These are phyloP conservation scores for Yamadazyma friedrichii DNA, from an alignment of 1,139 yeast species.

Conservation along the genomic window DNA sequence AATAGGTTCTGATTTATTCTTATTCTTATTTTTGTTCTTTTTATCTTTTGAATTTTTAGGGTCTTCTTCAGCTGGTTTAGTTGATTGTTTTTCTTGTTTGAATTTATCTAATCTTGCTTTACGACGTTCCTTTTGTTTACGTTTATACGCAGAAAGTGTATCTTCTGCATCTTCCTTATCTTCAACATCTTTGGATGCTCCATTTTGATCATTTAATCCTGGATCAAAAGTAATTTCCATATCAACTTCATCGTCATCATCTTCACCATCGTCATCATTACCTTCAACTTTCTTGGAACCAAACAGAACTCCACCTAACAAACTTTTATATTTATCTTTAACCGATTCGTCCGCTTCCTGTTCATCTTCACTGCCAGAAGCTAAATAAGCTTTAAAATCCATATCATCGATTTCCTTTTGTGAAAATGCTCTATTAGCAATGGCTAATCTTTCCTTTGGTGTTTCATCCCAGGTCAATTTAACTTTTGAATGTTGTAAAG, in stretches of 20 bases:
- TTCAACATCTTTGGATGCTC: no score
- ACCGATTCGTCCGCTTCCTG: constrained; percentile 31
- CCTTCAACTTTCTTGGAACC: constrained; percentile 25
- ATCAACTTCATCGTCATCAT: constrained; percentile 70
- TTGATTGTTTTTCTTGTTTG: constrained; percentile 46
- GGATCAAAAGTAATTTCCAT: constrained; percentile 97
- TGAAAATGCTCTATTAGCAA: constrained; percentile 78
- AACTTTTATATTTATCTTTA: constrained; percentile 63
- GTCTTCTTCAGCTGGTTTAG: constrained; percentile 17
- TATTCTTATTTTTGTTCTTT: constrained; percentile 16
- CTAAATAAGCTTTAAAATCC: constrained; percentile 95
- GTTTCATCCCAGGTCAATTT: constrained; percentile 98
- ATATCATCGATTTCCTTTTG: constrained; percentile 92
- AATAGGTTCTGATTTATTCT: constrained; percentile 15
- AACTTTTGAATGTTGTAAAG: constrained; percentile 89
- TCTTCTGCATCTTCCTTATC: constrained; percentile 56
- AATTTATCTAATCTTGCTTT: constrained; percentile 73
- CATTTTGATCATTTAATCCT: constrained; percentile 55
- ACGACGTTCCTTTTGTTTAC: constrained; percentile 92
- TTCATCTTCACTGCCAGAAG: constrained; percentile 67
- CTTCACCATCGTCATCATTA: constrained; percentile 27
- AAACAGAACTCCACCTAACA: constrained; percentile 50
- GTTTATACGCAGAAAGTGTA: constrained; percentile 76
- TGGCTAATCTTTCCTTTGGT: constrained; percentile 81
- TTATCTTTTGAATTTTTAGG: constrained; percentile 13